Evolutionary conservation across 306 rosid species (phyloP).

Genomic region (Quercus ilex): DNA sequence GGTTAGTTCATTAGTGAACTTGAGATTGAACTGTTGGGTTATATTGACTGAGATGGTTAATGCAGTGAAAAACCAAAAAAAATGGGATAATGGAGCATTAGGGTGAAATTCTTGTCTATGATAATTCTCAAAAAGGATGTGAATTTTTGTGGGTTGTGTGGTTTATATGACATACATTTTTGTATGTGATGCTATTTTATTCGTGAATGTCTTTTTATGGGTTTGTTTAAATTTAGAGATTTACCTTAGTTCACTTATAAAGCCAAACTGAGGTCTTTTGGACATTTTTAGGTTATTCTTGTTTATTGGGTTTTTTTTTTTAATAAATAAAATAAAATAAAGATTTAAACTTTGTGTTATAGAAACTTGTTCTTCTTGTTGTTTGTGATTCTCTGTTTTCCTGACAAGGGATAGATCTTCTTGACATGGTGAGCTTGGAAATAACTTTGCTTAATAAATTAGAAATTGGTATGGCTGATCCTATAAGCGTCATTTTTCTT

Average conservation of each 20-base stretch:
- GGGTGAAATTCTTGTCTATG: neutral
- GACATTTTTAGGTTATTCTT: neutral
- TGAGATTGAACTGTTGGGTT: conserved; percentile 1
- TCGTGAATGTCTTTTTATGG: neutral
- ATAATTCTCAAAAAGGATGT: neutral
- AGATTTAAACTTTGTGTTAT: neutral
- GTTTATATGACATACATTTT: neutral
- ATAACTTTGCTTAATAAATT: neutral
- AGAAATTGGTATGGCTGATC: neutral
- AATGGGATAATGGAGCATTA: neutral
- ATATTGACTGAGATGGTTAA: conserved; percentile 6
- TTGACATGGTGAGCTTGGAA: neutral
- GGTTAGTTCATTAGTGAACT: neutral
- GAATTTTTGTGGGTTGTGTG: neutral
- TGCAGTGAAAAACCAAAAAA: neutral
- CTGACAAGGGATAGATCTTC: neutral
- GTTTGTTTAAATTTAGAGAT: neutral
- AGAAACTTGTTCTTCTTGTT: neutral
- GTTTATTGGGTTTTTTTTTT: neutral
- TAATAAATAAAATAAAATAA: neutral
- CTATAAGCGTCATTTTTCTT: neutral
- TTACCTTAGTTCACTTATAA: neutral
- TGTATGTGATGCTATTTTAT: neutral
- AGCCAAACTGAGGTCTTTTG: neutral
- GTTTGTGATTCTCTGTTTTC: neutral